Conservation (phyloP, 148 eudicot genomes). For the Limonium bicolor region DNA sequence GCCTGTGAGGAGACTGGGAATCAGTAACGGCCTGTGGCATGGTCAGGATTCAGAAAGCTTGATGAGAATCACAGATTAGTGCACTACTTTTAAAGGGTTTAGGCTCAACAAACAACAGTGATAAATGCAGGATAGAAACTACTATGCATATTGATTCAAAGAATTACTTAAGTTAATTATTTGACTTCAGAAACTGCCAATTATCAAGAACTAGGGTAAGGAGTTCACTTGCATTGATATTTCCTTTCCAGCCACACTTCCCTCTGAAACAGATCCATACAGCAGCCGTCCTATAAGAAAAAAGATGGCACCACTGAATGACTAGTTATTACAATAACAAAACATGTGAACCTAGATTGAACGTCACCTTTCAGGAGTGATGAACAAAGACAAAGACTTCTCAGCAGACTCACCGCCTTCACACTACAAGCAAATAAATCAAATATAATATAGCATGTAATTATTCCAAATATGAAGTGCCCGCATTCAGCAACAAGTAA, state of each 20-base stretch:
- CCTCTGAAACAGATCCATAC: conserved; percentile 54
- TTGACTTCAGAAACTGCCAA: background rate
- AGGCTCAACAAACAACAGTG: background rate
- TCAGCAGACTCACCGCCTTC: conserved; percentile 49
- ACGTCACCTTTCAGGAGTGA: conserved; percentile 47
- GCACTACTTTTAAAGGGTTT: background rate
- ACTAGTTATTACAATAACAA: background rate
- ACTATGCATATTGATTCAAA: no score
- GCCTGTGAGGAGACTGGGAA: conserved; percentile 24
- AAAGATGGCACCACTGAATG: background rate
- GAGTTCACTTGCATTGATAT: conserved; percentile 6
- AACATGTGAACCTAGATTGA: conserved; percentile 3
- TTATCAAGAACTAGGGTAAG: background rate
- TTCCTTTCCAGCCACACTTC: conserved; percentile 78
- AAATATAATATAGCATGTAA: background rate
- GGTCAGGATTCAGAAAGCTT: conserved; percentile 3
- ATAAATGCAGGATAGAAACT: background rate
- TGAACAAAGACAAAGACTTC: conserved; percentile 38
- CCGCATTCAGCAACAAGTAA: background rate
- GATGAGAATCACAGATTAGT: background rate
- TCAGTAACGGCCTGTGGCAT: conserved; percentile 55
- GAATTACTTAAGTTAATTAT: no score
- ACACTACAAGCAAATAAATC: conserved; percentile 55
- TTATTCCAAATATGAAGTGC: background rate
- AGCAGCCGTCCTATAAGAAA: conserved; percentile 33